Evolutionary conservation across 2,329 filamentous ascomycete genomes (phyloP).

Genomic region (Cucurbitaria berberidis): DNA sequence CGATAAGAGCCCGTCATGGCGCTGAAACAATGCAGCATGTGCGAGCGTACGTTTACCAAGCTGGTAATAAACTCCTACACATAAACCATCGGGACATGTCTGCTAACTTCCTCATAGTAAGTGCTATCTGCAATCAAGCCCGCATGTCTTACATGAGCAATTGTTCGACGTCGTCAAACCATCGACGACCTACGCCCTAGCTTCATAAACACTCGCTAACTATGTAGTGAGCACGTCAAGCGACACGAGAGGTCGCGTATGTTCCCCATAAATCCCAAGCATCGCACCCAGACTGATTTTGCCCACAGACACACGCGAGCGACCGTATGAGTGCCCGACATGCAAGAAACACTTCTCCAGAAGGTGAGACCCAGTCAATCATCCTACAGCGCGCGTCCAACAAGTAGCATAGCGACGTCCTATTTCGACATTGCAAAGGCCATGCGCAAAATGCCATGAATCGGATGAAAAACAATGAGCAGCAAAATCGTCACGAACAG

Average conservation of each 20-base stretch:
- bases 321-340: slow-evolving; percentile 60
- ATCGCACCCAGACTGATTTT: slow-evolving; percentile 25
- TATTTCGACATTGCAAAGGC: slow-evolving; percentile 60
- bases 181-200: background rate
- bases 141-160: background rate
- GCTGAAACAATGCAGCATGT: slow-evolving; percentile 51
- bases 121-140: background rate
- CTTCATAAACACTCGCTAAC: background rate
- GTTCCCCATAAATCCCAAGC: slow-evolving; percentile 21
- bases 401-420: slow-evolving; percentile 51
- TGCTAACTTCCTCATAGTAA: background rate
- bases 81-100: background rate
- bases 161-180: background rate
- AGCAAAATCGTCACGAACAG: slow-evolving; percentile 37
- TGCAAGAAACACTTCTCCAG: slow-evolving; percentile 62
- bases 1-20: slow-evolving; percentile 34
- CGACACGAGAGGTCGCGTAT: slow-evolving; percentile 62
- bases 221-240: slow-evolving; percentile 56
- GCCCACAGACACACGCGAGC: slow-evolving; percentile 59
- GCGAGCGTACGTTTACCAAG: slow-evolving; percentile 63
- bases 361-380: slow-evolving; percentile 49
- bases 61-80: slow-evolving; percentile 30
- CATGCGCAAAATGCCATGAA: slow-evolving; percentile 53
- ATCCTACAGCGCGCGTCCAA: slow-evolving; percentile 27
- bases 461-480: slow-evolving; percentile 40